Evolutionary conservation across 202 grass and related monocot genomes (phyloP), one percentile per base, ranked within the genome.

Genomic region (Carex sylvatica): DNA sequence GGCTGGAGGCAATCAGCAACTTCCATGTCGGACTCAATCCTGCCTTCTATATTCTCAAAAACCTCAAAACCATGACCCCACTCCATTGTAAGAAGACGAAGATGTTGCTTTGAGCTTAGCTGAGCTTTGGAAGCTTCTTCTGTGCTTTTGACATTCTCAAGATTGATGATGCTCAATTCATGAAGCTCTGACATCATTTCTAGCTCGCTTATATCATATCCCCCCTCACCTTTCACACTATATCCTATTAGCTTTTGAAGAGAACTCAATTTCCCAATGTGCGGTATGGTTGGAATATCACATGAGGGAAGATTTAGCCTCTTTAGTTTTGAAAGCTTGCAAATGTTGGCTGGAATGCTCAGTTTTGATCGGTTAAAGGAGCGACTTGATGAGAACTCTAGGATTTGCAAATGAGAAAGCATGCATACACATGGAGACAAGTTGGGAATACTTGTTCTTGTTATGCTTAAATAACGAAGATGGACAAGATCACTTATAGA

Each of bases 251-350:
- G 53, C 5, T 51, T 14, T 70, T 81, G 51, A 54, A 86, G 84
- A 28, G 84, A 86, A 49, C 42, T 81, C 23, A 86, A 31, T 80
- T 73, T 81, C 28, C 84, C 84, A 49, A 86, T 71, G 31, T 3
- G 31, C 31, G 31, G 31, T 4, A 33, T 33, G 31, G 31, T 33
- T 33, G 31, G 4, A 33, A 33, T 33, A 33, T 4, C 31, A 33
- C 31, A 4, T 33, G 31, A 33, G 4, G 31, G 31, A 33, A 33
- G 31, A 33, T 33, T 4, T 4, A 33, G 31, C 3, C 31, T 33
- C 31, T 33, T 33, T 4, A 33, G 31, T 33, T 33, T 33, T 4
- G 31, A 33, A 33, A 33, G 31, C 31, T 33, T 33, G 31, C 31
- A 33, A 33, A 33, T 33, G 31, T 33, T 4, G 2, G 31, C 31